Conservation (phyloP, 2,329 filamentous ascomycete species). For the Ustulina deusta region DNA sequence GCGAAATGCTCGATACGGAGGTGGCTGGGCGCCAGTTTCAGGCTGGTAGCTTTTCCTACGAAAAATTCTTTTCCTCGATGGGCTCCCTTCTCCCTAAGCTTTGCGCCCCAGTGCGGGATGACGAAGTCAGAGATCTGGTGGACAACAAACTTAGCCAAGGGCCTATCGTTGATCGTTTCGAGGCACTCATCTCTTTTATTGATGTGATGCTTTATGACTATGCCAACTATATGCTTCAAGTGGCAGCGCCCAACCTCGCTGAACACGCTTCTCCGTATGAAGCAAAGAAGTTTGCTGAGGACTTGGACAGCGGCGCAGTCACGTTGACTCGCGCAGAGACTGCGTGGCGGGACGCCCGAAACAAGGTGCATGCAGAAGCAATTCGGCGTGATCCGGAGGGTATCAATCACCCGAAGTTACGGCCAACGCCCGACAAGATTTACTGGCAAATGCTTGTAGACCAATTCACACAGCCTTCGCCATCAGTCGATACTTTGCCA, state of each 20-base stretch:
- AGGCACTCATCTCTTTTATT: constrained; percentile 79
- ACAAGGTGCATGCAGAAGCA: constrained; percentile 74
- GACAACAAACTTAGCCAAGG: constrained; percentile 70
- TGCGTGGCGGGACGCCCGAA: constrained; percentile 74
- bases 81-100: constrained; percentile 80
- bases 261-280: constrained; percentile 80
- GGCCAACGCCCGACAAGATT: constrained; percentile 75
- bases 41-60: constrained; percentile 81
- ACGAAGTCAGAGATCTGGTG: constrained; percentile 76
- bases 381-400: constrained; percentile 76
- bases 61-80: constrained; percentile 83
- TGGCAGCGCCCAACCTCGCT: constrained; percentile 77
- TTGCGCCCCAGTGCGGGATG: constrained; percentile 84
- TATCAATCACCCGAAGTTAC: constrained; percentile 70
- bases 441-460: constrained; percentile 82
- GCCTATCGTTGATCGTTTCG: constrained; percentile 79
- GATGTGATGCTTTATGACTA: constrained; percentile 84
- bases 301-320: constrained; percentile 67
- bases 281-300: constrained; percentile 75
- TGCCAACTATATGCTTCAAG: constrained; percentile 81
- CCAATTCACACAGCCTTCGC: constrained; percentile 75
- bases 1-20: constrained; percentile 79
- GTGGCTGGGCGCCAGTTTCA: constrained; percentile 76
- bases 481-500: constrained; percentile 68
- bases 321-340: constrained; percentile 70